These are phyloP conservation scores for Hypoxylon sp. DNA, from an alignment of 2,329 filamentous ascomycete genomes.

Conservation along the genomic window DNA sequence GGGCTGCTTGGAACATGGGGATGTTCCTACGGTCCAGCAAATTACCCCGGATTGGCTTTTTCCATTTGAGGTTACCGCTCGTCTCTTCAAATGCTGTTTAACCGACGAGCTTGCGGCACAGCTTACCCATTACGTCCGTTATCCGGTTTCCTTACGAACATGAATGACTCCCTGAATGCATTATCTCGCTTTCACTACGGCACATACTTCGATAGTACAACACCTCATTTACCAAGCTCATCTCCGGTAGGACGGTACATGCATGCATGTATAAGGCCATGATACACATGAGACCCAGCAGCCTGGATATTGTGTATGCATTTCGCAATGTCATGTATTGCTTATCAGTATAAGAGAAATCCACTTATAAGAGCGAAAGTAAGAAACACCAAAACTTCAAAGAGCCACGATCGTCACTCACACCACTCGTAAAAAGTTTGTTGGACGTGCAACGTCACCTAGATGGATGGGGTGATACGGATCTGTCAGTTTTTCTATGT, in stretches of 20 bases:
- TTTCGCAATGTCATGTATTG: neutral
- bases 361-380: slow-evolving; percentile 19
- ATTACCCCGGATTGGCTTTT: slow-evolving; percentile 28
- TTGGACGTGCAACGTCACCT: slow-evolving; percentile 38
- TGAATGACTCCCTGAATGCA: neutral
- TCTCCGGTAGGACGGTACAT: neutral
- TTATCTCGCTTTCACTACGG: neutral
- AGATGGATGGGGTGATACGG: slow-evolving; percentile 34
- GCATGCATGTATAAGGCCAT: neutral
- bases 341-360: slow-evolving; percentile 12
- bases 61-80: slow-evolving; percentile 11
- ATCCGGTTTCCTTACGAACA: neutral
- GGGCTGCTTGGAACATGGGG: slow-evolving; percentile 16
- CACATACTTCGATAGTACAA: too few species aligned
- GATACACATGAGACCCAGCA: slow-evolving; percentile 2
- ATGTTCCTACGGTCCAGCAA: slow-evolving; percentile 21
- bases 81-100: slow-evolving; percentile 21
- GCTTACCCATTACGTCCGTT: slow-evolving; percentile 9
- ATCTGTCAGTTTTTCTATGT: slow-evolving; percentile 30
- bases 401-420: slow-evolving; percentile 29
- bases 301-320: neutral
- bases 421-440: slow-evolving; percentile 8
- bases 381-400: neutral
- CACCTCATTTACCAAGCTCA: neutral
- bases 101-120: slow-evolving; percentile 15